Conservation (phyloP, 2,329 filamentous ascomycete species). For the Fonsecaea pedrosoi region DNA sequence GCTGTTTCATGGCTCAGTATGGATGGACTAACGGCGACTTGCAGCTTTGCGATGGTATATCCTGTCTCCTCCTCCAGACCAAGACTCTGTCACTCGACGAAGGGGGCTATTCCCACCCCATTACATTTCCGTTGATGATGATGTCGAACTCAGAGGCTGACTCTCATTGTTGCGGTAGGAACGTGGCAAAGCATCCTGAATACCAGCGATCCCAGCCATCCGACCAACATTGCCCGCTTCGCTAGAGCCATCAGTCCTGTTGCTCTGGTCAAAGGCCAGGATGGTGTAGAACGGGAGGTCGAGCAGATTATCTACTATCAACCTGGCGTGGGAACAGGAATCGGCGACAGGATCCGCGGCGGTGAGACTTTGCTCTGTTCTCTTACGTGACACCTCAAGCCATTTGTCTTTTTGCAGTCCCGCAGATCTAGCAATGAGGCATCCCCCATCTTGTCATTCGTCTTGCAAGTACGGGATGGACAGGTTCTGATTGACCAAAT, state of each 20-base stretch:
- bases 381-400: not conserved
- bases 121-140: not conserved
- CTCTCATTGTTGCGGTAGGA: conserved; percentile 25
- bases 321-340: conserved; percentile 46
- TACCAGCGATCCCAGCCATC: conserved; percentile 40
- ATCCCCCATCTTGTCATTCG: not conserved
- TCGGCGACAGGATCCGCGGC: conserved; percentile 36
- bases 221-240: conserved; percentile 44
- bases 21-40: not conserved
- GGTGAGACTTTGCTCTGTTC: conserved; percentile 14
- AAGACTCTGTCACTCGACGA: not conserved
- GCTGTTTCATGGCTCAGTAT: not conserved
- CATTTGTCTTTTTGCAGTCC: not conserved
- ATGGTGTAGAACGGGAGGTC: conserved; percentile 37
- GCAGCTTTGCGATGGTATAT: conserved; percentile 1
- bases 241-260: conserved; percentile 41
- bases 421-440: not conserved
- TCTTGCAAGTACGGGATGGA: not conserved
- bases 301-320: conserved; percentile 51
- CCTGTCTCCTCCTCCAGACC: not conserved
- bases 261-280: conserved; percentile 38
- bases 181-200: conserved; percentile 43
- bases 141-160: conserved; percentile 6
- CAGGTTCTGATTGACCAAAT: not conserved
- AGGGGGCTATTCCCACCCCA: too few relatives aligned